Percentiles rank a stretch among this genome's conserved stretches.
phyloP scores from a whole-genome alignment of 1,284 basidiomycete species.

The Boletus hoseneyae region DNA sequence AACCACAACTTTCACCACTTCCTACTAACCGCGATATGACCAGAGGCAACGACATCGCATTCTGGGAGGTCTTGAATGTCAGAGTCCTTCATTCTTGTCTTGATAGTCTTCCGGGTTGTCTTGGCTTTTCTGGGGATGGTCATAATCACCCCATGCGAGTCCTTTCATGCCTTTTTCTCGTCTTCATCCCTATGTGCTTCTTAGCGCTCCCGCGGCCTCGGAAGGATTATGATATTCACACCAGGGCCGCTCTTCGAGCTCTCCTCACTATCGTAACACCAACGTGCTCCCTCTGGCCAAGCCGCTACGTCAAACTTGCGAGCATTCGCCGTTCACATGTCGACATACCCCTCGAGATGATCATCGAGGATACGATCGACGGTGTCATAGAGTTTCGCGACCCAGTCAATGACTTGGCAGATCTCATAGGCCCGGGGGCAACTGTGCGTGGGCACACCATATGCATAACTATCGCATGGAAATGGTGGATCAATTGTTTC shows the following conservation, averaged over 20 bases:
- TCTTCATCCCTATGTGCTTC: conserved; percentile 6
- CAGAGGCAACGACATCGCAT: not conserved
- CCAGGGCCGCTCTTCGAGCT: conserved; percentile 31
- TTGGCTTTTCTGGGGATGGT: not conserved
- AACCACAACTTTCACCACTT: not conserved
- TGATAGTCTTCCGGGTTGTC: not conserved
- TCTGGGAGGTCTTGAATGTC: conserved; percentile 3
- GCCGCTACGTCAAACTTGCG: conserved; percentile 31
- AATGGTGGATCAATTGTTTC: conserved; percentile 30
- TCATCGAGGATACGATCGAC: conserved; percentile 25
- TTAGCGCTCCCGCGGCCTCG: conserved; percentile 4
- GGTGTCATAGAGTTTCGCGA: conserved; percentile 34
- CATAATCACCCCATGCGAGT: not conserved
- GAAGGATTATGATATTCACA: conserved; percentile 11
- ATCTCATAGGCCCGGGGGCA: conserved; percentile 23
- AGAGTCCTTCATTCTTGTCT: not conserved
- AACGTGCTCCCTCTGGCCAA: conserved; percentile 37
- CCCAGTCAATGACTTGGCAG: conserved; percentile 27
- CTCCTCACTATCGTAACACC: conserved; percentile 34
- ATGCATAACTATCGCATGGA: conserved; percentile 23
- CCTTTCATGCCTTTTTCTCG: conserved; percentile 9
- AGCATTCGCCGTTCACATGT: conserved; percentile 13
- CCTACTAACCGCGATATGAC: too few relatives aligned
- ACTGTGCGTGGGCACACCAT: conserved; percentile 21
- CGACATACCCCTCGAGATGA: conserved; percentile 26